These are phyloP conservation scores for Panaeolus papilionaceus DNA, from an alignment of 768 basidiomycete species.

Conservation along the genomic window DNA sequence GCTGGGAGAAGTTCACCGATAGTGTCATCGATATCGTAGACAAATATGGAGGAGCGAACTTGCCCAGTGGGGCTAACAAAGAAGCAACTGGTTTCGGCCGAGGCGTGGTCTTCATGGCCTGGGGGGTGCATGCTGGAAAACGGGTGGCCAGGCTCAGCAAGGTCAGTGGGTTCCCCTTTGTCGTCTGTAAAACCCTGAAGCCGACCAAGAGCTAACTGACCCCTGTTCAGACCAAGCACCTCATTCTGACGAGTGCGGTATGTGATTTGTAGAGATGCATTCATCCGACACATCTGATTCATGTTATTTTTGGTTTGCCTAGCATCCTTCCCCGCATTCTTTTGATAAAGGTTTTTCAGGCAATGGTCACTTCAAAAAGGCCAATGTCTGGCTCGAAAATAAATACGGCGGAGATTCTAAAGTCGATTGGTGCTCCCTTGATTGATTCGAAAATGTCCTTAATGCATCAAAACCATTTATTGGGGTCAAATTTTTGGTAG, in stretches of 20 bases:
- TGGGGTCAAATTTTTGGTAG: not conserved
- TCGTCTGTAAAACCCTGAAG: not conserved
- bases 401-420: conserved; percentile 59
- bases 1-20: conserved; percentile 83
- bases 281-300: conserved; percentile 40
- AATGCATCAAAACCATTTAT: not conserved
- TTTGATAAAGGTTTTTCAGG: conserved; percentile 80
- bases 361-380: conserved; percentile 74
- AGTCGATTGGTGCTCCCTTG: conserved; percentile 55
- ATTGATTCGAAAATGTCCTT: not conserved
- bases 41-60: conserved; percentile 76
- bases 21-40: conserved; percentile 69
- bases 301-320: no score
- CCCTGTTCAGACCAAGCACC: conserved; percentile 25
- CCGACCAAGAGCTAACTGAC: not conserved
- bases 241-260: conserved; percentile 13
- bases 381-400: conserved; percentile 76
- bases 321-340: conserved; percentile 79
- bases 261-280: conserved; percentile 8
- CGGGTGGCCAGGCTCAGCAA: conserved; percentile 76
- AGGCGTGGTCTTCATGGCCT: conserved; percentile 82
- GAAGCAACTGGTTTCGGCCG: conserved; percentile 59
- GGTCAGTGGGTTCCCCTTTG: conserved; percentile 43
- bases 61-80: conserved; percentile 39
- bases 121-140: conserved; percentile 83